A percentile compares a stretch with the other conserved stretches of the same genome.
phyloP scores from a whole-genome alignment of 768 basidiomycete species.

The Psilocybe cubensis region DNA sequence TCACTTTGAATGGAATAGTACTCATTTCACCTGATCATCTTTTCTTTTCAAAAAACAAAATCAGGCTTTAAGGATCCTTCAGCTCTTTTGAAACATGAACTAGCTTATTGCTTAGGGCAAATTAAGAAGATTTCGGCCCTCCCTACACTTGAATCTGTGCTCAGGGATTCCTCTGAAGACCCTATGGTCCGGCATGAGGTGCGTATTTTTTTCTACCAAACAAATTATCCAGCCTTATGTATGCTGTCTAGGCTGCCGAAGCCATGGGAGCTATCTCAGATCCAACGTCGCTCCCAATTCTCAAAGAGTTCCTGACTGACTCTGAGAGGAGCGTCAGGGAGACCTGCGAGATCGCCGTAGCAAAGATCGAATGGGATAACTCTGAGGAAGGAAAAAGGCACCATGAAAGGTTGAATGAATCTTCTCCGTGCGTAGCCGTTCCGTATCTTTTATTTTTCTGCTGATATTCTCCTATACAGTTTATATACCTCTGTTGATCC shows the following conservation, averaged over 20 bases:
- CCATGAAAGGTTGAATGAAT: slow-evolving; percentile 29
- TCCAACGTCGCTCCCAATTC: slow-evolving; percentile 62
- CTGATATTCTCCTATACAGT: slow-evolving; percentile 37
- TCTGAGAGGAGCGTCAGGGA: slow-evolving; percentile 79
- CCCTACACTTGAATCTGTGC: slow-evolving; percentile 75
- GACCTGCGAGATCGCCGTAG: slow-evolving; percentile 96
- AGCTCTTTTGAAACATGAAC: slow-evolving; percentile 92
- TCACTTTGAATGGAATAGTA: not conserved
- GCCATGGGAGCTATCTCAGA: slow-evolving; percentile 95
- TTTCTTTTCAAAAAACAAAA: not conserved
- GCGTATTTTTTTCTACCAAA: slow-evolving; percentile 6
- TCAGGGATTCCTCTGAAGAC: slow-evolving; percentile 73
- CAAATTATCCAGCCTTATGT: slow-evolving; percentile 17
- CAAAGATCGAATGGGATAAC: slow-evolving; percentile 92
- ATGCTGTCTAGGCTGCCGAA: slow-evolving; percentile 80
- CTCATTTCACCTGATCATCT: slow-evolving; percentile 12
- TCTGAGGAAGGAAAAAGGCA: slow-evolving; percentile 71
- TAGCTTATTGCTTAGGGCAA: slow-evolving; percentile 97
- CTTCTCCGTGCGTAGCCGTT: not conserved
- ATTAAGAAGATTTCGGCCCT: slow-evolving; percentile 76
- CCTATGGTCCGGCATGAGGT: slow-evolving; percentile 99
- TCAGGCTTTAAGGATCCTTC: slow-evolving; percentile 86
- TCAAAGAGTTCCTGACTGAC: slow-evolving; percentile 75
- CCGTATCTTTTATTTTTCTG: slow-evolving; percentile 3
- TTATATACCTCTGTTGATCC: slow-evolving; percentile 86